A percentile compares a stretch with the other conserved stretches of the same genome.
Evolutionary conservation across 2,329 filamentous ascomycete genomes (phyloP).

Genomic region (Teratosphaeria nubilosa): DNA sequence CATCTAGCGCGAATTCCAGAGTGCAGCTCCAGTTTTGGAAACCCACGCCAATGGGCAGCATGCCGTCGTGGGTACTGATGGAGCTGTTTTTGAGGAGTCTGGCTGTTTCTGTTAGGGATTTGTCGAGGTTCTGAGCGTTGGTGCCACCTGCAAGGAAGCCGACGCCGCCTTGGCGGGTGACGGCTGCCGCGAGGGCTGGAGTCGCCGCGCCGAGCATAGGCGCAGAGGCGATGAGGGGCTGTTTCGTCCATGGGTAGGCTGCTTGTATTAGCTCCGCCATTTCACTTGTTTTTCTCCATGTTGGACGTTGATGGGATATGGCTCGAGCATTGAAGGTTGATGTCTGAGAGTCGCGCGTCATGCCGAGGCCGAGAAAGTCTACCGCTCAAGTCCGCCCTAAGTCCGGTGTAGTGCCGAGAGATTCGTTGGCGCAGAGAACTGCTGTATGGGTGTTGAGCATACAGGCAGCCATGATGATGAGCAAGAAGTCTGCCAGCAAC

Average conservation of each 20-base stretch:
- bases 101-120: conserved; percentile 21
- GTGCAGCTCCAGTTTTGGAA: conserved; percentile 46
- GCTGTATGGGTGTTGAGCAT: too few species aligned
- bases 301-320: not conserved
- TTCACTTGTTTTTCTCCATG: not conserved
- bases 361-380: not conserved
- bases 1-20: conserved; percentile 37
- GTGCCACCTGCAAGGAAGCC: conserved; percentile 38
- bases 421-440: too few species aligned
- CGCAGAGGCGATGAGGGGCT: conserved; percentile 50
- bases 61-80: conserved; percentile 8
- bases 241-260: conserved; percentile 49
- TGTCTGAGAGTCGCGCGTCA: not conserved
- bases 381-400: not conserved
- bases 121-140: conserved; percentile 27
- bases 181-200: conserved; percentile 45
- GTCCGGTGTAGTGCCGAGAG: not conserved
- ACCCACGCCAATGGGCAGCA: conserved; percentile 48
- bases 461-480: too few species aligned
- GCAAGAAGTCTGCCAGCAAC: too few species aligned
- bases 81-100: conserved; percentile 16
- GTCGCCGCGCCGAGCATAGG: conserved; percentile 48
- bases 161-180: conserved; percentile 45
- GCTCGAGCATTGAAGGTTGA: not conserved
- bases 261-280: conserved; percentile 14